A percentile compares a stretch with the other conserved stretches of the same genome.
Conservation (phyloP, 768 basidiomycete species). For the Inosperma sp. region DNA sequence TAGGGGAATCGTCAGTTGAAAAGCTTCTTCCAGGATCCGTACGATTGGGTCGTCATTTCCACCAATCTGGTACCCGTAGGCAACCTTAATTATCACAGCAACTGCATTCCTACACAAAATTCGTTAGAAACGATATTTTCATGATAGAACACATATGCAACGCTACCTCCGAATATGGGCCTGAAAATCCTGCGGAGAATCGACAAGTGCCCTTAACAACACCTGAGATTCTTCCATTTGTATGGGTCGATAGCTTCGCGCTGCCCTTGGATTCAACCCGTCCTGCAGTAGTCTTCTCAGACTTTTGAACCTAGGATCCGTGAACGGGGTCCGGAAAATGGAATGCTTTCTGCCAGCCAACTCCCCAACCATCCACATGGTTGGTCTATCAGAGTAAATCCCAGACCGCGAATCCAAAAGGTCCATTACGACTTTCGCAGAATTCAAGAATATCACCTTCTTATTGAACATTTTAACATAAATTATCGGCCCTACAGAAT, state of each 20-base stretch:
- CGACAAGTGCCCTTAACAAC: conserved; percentile 27
- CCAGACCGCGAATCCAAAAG: conserved; percentile 44
- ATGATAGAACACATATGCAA: conserved; percentile 2
- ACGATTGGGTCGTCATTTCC: conserved; percentile 33
- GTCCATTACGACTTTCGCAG: conserved; percentile 37
- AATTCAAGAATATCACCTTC: conserved; percentile 44
- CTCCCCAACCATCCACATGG: conserved; percentile 27
- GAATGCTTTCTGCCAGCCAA: conserved; percentile 27
- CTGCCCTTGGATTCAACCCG: conserved; percentile 34
- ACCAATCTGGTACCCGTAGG: conserved; percentile 38
- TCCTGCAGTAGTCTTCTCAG: conserved; percentile 37
- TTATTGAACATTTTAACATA: conserved; percentile 35
- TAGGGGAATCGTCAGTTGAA: conserved; percentile 22
- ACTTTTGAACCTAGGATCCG: conserved; percentile 31
- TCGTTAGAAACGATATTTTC: neutral
- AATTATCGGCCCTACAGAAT: conserved; percentile 36
- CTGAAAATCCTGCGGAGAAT: conserved; percentile 27
- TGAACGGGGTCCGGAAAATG: conserved; percentile 30
- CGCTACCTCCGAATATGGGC: conserved; percentile 30
- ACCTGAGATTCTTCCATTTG: conserved; percentile 28
- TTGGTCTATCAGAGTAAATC: conserved; percentile 49
- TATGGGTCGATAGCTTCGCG: conserved; percentile 28
- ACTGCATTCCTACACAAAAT: conserved; percentile 29
- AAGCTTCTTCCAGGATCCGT: conserved; percentile 27
- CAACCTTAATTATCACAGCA: conserved; percentile 35